Percentiles rank a stretch among this genome's conserved stretches.
These are phyloP conservation scores for Candida glaebosa DNA, from an alignment of 805 yeast species.

Conservation along the genomic window DNA sequence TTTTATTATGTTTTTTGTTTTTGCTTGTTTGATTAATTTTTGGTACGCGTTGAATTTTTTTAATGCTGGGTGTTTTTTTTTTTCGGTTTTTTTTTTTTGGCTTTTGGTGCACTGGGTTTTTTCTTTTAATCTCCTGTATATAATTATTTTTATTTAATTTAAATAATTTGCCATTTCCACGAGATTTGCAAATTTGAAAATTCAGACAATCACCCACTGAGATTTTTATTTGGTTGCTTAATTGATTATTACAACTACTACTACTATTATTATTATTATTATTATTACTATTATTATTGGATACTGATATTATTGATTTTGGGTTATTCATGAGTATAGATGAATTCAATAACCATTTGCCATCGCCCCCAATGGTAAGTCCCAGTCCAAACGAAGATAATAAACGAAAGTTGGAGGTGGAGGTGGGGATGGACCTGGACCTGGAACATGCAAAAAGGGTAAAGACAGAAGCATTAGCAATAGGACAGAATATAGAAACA, in stretches of 20 bases:
- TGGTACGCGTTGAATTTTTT: too few species aligned
- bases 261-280: too few species aligned
- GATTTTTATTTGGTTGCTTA: neutral
- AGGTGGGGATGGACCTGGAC: constrained; percentile 1
- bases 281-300: too few species aligned
- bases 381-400: constrained; percentile 37
- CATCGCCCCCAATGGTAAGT: constrained; percentile 45
- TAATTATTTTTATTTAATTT: neutral
- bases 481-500: neutral
- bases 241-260: neutral
- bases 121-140: neutral
- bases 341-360: constrained; percentile 13
- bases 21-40: too few species aligned
- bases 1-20: too few species aligned
- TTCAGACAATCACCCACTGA: neutral
- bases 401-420: constrained; percentile 24
- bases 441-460: neutral
- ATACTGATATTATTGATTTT: too few species aligned
- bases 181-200: neutral
- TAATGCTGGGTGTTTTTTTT: neutral
- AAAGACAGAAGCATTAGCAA: constrained; percentile 5
- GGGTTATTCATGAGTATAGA: constrained; percentile 1
- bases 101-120: neutral
- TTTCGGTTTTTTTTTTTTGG: neutral
- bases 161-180: neutral